Conservation (phyloP, 371 early-diverging fungal genomes). For the Lichtheimia corymbifera region DNA sequence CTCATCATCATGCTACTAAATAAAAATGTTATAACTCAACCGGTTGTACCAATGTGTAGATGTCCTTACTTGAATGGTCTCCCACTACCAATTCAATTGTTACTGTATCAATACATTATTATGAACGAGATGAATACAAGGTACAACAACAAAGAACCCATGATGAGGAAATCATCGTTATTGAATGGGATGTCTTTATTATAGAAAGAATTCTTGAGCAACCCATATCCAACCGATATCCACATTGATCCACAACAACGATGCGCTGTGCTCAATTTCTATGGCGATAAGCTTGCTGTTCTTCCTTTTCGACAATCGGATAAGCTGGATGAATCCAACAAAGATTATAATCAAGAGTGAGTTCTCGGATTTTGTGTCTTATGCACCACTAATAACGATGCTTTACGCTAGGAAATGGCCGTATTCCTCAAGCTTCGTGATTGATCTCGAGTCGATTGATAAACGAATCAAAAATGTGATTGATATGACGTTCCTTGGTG, state of each 20-base stretch:
- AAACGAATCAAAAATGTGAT: conserved; percentile 78
- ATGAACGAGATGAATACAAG: conserved; percentile 91
- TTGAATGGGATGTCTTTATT: not conserved
- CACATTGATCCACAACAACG: conserved; percentile 82
- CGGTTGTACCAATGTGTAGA: conserved; percentile 42
- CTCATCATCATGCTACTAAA: not conserved
- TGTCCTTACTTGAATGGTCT: conserved; percentile 91
- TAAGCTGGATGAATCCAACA: conserved; percentile 28
- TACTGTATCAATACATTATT: conserved; percentile 95
- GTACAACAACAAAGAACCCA: conserved; percentile 32
- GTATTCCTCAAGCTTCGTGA: conserved; percentile 78
- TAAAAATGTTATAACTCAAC: not conserved
- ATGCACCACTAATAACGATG: not conserved
- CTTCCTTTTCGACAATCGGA: conserved; percentile 86
- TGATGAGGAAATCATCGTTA: not conserved
- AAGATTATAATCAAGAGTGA: conserved; percentile 43
- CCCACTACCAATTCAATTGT: conserved; percentile 72
- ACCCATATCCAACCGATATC: conserved; percentile 64
- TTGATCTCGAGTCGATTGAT: conserved; percentile 71
- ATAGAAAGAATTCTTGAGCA: conserved; percentile 66
- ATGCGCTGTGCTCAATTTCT: conserved; percentile 87
- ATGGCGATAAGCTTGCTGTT: conserved; percentile 86
- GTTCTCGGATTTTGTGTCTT: not conserved
- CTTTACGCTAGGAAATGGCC: conserved; percentile 59
- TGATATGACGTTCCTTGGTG: conserved; percentile 88